Percentiles rank a stretch among this genome's conserved stretches.
Evolutionary conservation across 768 basidiomycete genomes (phyloP).

Genomic region (Pholiota conissans): DNA sequence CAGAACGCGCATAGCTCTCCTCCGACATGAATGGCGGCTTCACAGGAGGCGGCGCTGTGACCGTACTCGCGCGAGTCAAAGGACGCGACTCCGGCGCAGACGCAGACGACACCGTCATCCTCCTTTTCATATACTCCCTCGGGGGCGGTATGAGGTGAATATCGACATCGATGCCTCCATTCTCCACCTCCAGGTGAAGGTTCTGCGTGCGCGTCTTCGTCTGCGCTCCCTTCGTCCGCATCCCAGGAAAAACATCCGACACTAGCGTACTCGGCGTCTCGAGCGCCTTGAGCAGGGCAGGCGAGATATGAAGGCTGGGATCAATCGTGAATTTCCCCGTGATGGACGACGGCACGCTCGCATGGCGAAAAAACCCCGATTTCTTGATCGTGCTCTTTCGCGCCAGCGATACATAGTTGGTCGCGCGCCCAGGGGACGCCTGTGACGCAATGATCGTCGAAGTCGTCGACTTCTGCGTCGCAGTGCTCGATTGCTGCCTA

Average conservation of each 20-base stretch:
- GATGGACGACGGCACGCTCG: slow-evolving; percentile 23
- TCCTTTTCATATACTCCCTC: slow-evolving; percentile 3
- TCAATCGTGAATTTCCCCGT: slow-evolving; percentile 39
- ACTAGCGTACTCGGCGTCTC: slow-evolving; percentile 12
- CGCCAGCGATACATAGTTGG: slow-evolving; percentile 33
- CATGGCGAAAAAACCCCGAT: slow-evolving; percentile 12
- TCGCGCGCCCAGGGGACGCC: slow-evolving; percentile 8
- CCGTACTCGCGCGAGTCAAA: not conserved
- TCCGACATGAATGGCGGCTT: not conserved
- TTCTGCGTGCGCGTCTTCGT: slow-evolving; percentile 29
- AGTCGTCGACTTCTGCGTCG: not conserved
- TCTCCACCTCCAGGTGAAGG: slow-evolving; percentile 36
- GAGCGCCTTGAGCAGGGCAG: slow-evolving; percentile 30
- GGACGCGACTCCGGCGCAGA: not conserved
- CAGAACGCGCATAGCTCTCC: slow-evolving; percentile 7
- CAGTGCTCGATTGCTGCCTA: not conserved
- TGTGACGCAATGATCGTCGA: not conserved
- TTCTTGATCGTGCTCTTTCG: slow-evolving; percentile 27
- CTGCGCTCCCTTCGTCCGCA: not conserved
- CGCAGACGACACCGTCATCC: not conserved
- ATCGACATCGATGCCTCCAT: slow-evolving; percentile 42
- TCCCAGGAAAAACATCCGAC: not conserved
- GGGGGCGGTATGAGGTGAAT: slow-evolving; percentile 34
- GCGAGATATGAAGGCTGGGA: slow-evolving; percentile 38
- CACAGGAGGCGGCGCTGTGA: not conserved